Evolutionary conservation across 805 yeast species (phyloP), one percentile per base, ranked within the genome.

Genomic region (Hanseniaspora vineae): DNA sequence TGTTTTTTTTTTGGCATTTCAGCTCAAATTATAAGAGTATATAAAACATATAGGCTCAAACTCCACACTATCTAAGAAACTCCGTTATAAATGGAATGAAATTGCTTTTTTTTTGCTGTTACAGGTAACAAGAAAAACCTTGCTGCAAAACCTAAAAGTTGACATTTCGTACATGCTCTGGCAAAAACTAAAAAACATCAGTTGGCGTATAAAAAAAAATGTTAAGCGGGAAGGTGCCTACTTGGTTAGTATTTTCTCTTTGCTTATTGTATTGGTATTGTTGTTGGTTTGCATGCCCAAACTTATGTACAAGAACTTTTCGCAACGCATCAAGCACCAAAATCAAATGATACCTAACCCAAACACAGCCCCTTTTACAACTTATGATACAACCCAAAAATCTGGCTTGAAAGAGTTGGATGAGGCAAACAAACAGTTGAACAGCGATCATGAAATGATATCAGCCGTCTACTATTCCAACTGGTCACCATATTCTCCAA

Each of bases 401-500:
- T 10, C 29, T 8, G 29, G 29, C 8, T 23, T 23, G 29, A 23
- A 23, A 23, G 29, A 23, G 8, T 23, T 23, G 8, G 29, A 23
- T 23, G 29, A 4, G 29, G 29, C 29, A 23, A 23, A 23, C 29
- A 23, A 23, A 23, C 35, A 35, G 15, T 14, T n/a, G 13, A 39
- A 39, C 17, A 15, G 15, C 4, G 17, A 20, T 8, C 10, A 23
- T 14, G 31, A 31, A 12, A 33, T 44, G 4, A 42, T 44, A 23
- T 52, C 66, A 0, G 70, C 70, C 13, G 58, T 75, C 6, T 77
- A 77, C 55, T 77, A 72, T 50, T 62, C 80, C 3, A 74, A 74
- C 51, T 84, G 90, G 90, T 71, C 83, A 0, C 77, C 81, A 15
- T 85, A 86, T 57, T 70, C 64, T 31, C 69, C 78, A 33, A 70